Percentiles rank a stretch among this genome's conserved stretches.
Evolutionary conservation across 768 basidiomycete species (phyloP).

Genomic region (Mycena indigotica): DNA sequence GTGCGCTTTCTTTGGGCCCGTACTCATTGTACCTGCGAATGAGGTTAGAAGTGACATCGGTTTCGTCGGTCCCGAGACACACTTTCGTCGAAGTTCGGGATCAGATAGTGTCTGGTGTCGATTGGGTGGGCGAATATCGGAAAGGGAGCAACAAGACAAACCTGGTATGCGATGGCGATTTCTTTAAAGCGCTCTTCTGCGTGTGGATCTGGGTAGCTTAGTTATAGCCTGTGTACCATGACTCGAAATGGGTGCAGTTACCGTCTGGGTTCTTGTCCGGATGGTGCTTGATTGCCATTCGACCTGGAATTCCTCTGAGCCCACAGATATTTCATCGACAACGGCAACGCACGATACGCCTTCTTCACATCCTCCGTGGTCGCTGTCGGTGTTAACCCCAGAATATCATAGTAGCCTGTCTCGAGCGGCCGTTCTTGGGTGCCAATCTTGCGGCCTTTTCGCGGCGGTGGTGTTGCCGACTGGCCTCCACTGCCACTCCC

Average conservation of each 20-base stretch:
- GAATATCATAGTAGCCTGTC: constrained; percentile 87
- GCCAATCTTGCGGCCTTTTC: constrained; percentile 78
- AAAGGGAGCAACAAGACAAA: neutral
- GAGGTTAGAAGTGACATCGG: constrained; percentile 29
- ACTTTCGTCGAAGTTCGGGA: constrained; percentile 72
- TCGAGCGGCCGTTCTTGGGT: constrained; percentile 88
- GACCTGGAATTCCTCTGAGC: constrained; percentile 44
- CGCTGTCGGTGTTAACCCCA: constrained; percentile 75
- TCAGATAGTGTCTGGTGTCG: constrained; percentile 81
- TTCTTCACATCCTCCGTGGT: constrained; percentile 87
- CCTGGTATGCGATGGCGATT: constrained; percentile 82
- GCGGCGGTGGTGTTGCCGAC: constrained; percentile 26
- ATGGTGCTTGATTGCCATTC: constrained; percentile 87
- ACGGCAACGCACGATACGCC: constrained; percentile 72
- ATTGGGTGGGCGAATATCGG: neutral
- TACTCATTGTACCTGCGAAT: constrained; percentile 95
- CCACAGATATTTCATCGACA: constrained; percentile 3
- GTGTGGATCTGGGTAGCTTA: constrained; percentile 55
- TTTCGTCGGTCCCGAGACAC: constrained; percentile 40
- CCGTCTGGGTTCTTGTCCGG: constrained; percentile 90
- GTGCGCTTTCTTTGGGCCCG: constrained; percentile 78
- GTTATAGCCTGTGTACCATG: neutral
- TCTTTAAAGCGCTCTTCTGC: constrained; percentile 90
- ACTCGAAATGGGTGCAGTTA: neutral
- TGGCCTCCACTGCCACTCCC: constrained; percentile 23